Percentiles rank a stretch among this genome's conserved stretches.
Evolutionary conservation across 345 rosid genomes (phyloP).

Genomic region (Syzygium grande): DNA sequence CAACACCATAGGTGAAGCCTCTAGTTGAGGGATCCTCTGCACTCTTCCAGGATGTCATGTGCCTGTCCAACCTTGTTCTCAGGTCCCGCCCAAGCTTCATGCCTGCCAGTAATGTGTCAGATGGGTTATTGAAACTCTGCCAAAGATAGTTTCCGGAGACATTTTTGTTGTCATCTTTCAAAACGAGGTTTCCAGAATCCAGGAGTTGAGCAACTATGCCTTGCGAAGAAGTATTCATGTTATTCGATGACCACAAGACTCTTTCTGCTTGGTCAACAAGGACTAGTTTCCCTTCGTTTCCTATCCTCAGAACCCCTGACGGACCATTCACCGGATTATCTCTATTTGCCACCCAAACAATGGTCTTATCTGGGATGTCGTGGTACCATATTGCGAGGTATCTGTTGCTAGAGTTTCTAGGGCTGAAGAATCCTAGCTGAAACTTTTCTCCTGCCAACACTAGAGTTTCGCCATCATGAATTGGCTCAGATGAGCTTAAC

Average conservation of each 20-base stretch:
- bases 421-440: not conserved
- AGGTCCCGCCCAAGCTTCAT: slow-evolving; percentile 27
- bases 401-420: not conserved
- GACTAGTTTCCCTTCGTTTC: slow-evolving; percentile 1
- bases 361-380: not conserved
- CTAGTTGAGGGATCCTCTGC: slow-evolving; percentile 21
- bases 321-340: slow-evolving; percentile 14
- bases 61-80: not conserved
- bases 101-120: slow-evolving; percentile 18
- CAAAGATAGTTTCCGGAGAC: slow-evolving; percentile 1
- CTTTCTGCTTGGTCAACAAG: slow-evolving; percentile 1
- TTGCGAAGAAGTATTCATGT: not conserved
- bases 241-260: slow-evolving; percentile 9
- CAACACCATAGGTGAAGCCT: slow-evolving; percentile 6
- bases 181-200: slow-evolving; percentile 23
- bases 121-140: slow-evolving; percentile 31
- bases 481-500: not conserved
- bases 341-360: slow-evolving; percentile 35
- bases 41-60: slow-evolving; percentile 17
- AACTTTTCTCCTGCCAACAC: not conserved
- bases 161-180: not conserved
- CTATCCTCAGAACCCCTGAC: slow-evolving; percentile 8
- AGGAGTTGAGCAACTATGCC: slow-evolving; percentile 13
- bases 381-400: not conserved
- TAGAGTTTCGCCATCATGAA: not conserved